phyloP scores from a whole-genome alignment of 2,329 filamentous ascomycete genomes.

The Arthroderma sp. region DNA sequence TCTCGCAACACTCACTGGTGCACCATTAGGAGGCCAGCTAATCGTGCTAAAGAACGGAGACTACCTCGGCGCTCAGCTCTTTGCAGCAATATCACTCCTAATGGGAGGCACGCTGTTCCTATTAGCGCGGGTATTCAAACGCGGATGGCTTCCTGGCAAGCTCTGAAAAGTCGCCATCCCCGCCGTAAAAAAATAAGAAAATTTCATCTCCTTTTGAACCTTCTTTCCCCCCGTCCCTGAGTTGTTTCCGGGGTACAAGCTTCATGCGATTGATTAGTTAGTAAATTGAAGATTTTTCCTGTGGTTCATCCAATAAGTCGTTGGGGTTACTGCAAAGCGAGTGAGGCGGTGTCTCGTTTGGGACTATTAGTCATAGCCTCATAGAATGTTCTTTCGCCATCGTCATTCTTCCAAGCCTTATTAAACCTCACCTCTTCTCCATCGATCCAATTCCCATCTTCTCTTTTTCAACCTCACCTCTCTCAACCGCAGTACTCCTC shows the following conservation, averaged over 20 bases:
- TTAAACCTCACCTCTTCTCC: neutral
- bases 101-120: conserved; percentile 5
- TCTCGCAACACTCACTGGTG: conserved; percentile 5
- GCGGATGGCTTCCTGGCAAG: conserved; percentile 5
- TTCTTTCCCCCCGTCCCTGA: too few species aligned
- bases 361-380: too few species aligned
- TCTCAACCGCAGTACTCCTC: neutral
- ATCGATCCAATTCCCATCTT: neutral
- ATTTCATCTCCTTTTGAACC: too few species aligned
- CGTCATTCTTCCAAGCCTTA: neutral
- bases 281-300: too few species aligned
- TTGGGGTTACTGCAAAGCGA: too few species aligned
- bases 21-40: conserved; percentile 7
- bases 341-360: too few species aligned
- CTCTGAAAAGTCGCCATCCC: neutral
- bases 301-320: too few species aligned
- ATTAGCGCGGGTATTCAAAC: conserved; percentile 4
- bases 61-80: conserved; percentile 8
- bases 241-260: too few species aligned
- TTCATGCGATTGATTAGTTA: too few species aligned
- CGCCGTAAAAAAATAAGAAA: too few species aligned
- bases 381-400: neutral
- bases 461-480: neutral
- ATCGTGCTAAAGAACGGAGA: conserved; percentile 3
- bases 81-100: conserved; percentile 2